These are phyloP conservation scores for Apophysomyces elegans DNA, from an alignment of 371 early-diverging fungal species.

Conservation along the genomic window DNA sequence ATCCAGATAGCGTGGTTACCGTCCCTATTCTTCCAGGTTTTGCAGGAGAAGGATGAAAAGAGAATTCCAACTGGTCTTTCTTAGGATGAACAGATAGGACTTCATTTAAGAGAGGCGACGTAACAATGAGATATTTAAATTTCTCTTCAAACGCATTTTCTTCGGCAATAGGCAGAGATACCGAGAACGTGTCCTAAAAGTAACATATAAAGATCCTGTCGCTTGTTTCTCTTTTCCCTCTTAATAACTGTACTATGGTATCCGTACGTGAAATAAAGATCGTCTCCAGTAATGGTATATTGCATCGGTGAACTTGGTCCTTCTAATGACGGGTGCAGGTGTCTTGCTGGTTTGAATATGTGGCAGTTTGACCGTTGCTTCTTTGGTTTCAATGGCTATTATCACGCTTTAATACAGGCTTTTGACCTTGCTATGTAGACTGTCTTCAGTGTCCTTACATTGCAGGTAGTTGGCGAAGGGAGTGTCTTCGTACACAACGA, in stretches of 20 bases:
- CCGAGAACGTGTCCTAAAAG: slow-evolving; percentile 42
- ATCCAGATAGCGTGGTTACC: slow-evolving; percentile 18
- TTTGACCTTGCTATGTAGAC: not conserved
- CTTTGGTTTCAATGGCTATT: slow-evolving; percentile 50
- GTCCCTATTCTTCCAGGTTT: slow-evolving; percentile 19
- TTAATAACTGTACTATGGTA: no score
- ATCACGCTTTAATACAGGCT: not conserved
- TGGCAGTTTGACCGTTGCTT: slow-evolving; percentile 41
- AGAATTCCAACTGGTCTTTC: slow-evolving; percentile 27
- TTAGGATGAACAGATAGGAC: slow-evolving; percentile 49
- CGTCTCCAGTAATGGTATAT: slow-evolving; percentile 41
- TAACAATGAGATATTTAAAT: slow-evolving; percentile 67
- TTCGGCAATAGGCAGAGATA: slow-evolving; percentile 51
- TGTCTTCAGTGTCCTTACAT: slow-evolving; percentile 37
- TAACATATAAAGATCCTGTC: not conserved
- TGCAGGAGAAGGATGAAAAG: slow-evolving; percentile 17
- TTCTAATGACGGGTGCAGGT: slow-evolving; percentile 1
- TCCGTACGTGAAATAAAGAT: slow-evolving; percentile 42
- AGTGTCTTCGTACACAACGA: slow-evolving; percentile 73
- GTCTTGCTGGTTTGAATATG: slow-evolving; percentile 20
- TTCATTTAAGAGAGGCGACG: slow-evolving; percentile 65
- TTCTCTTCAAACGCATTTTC: slow-evolving; percentile 69
- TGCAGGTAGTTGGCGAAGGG: slow-evolving; percentile 72
- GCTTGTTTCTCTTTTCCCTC: not conserved
- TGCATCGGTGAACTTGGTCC: slow-evolving; percentile 14